A percentile compares a stretch with the other conserved stretches of the same genome.
Conservation (phyloP, 192 early-diverging fungal species). For the Kickxella alabastrina region DNA sequence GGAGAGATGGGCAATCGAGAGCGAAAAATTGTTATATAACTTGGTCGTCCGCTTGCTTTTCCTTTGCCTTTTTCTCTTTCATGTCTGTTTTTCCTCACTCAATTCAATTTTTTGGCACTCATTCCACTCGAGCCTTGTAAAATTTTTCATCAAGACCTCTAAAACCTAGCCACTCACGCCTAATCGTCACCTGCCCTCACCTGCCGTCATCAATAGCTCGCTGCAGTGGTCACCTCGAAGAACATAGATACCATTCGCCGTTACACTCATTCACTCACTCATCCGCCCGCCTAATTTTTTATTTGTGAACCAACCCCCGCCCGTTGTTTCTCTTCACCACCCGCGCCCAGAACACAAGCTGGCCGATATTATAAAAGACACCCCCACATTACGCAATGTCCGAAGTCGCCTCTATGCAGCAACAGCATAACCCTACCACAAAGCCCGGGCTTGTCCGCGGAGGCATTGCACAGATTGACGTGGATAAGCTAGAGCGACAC, state of each 20-base stretch:
- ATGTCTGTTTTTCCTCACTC: not conserved
- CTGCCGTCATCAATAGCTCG: too few species aligned
- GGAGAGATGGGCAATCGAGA: too few species aligned
- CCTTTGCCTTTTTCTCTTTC: not conserved
- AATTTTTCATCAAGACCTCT: too few species aligned
- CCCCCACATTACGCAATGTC: too few species aligned
- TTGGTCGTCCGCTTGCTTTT: not conserved
- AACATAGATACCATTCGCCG: too few species aligned
- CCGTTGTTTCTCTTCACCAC: not conserved
- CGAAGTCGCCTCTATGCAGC: slow-evolving; percentile 2
- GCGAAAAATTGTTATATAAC: not conserved
- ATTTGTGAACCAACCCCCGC: not conserved
- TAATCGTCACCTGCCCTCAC: too few species aligned
- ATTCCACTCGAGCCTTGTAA: too few species aligned
- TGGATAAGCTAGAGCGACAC: slow-evolving; percentile 30
- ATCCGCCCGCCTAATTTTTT: not conserved
- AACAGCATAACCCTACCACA: not conserved
- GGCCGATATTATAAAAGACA: not conserved
- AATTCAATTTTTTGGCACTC: not conserved
- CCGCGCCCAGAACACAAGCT: too few species aligned
- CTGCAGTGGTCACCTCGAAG: too few species aligned
- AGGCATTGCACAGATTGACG: slow-evolving; percentile 44
- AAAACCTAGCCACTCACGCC: too few species aligned
- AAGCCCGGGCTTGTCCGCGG: slow-evolving; percentile 32
- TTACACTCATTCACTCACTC: too few species aligned